Evolutionary conservation across 176 grass and related monocot genomes (phyloP), one percentile per base, ranked within the genome.

Genomic region (Poa annua): DNA sequence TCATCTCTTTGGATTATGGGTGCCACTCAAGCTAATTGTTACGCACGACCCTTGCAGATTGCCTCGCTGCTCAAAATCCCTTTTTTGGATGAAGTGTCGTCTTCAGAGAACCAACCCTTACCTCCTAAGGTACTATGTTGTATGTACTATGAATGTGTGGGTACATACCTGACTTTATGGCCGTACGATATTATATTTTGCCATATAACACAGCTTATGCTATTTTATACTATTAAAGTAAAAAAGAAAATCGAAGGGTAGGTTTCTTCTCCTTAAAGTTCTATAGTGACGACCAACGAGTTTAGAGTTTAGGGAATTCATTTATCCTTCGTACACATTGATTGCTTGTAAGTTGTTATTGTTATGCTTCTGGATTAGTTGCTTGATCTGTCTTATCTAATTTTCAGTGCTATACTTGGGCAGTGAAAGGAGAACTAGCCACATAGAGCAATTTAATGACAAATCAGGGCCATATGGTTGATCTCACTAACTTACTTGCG

Each of bases 31-130:
- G 33, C 49, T 86, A 83, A 78, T 45, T 26, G 36, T 51, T 29
- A 39, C 45, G 11, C 42, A 16, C 19, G 6, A 29, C 26, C 50
- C 66, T 74, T 65, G 61, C 80, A 98, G 96, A 95, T 98, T 83
- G 96, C 96, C 25, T 92, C 96, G 20, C 68, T 91, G 12, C 72
- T 98, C 61, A 98, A 95, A 81, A 95, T 98, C 65, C 96, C 96
- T 77, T 95, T 90, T 85, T 76, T 98, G 57, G 91, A 91, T 80
- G 96, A 98, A 90, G 81, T 76, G 81, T 64, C 70, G 48, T 76
- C 72, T 82, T 66, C 79, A 62, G 16, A 74, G 20, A 93, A 81
- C 67, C 90, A 91, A 39, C 79, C 88, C 10, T 87, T 91, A 77
- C 96, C 90, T 80, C 88, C 85, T 50, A 98, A 95, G 90, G 92